These are phyloP conservation scores for Mycocalia duriaeana DNA, from an alignment of 1,284 basidiomycete genomes.

Conservation along the genomic window DNA sequence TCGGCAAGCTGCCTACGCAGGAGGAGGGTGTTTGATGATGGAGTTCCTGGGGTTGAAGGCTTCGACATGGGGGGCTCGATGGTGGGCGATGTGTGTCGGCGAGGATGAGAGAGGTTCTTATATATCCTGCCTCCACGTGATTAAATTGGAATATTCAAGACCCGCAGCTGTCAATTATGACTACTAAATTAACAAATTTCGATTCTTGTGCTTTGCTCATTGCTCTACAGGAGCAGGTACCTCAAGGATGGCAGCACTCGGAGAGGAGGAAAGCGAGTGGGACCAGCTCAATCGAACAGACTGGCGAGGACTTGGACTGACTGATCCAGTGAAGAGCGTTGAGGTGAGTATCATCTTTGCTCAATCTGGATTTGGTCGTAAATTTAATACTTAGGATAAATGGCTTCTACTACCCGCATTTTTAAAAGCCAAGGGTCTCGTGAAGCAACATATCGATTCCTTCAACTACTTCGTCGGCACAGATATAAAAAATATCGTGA, in stretches of 20 bases:
- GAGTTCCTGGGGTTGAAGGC: conserved; percentile 31
- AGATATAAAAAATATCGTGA: conserved; percentile 95
- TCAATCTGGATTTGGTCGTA: background rate
- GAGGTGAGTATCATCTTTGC: conserved; percentile 45
- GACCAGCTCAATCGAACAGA: conserved; percentile 48
- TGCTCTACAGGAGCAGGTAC: background rate
- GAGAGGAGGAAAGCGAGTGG: conserved; percentile 45
- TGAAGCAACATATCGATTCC: conserved; percentile 99
- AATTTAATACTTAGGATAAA: conserved; percentile 69
- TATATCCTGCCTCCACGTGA: too few species aligned
- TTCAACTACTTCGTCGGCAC: conserved; percentile 99
- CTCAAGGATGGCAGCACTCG: conserved; percentile 5
- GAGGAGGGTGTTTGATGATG: conserved; percentile 61
- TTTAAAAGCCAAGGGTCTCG: conserved; percentile 94
- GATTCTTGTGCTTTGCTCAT: background rate
- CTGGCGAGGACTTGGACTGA: conserved; percentile 70
- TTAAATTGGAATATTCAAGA: too few species aligned
- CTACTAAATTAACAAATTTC: too few species aligned
- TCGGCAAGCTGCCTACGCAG: conserved; percentile 81
- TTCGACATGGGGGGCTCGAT: conserved; percentile 39
- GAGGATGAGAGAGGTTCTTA: too few species aligned
- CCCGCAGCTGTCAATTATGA: too few species aligned
- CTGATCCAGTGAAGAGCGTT: conserved; percentile 75
- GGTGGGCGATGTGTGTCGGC: conserved; percentile 21
- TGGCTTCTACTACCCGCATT: conserved; percentile 95